Conservation (phyloP, 2,329 filamentous ascomycete species). For the Tolypocladium pustulatum region DNA sequence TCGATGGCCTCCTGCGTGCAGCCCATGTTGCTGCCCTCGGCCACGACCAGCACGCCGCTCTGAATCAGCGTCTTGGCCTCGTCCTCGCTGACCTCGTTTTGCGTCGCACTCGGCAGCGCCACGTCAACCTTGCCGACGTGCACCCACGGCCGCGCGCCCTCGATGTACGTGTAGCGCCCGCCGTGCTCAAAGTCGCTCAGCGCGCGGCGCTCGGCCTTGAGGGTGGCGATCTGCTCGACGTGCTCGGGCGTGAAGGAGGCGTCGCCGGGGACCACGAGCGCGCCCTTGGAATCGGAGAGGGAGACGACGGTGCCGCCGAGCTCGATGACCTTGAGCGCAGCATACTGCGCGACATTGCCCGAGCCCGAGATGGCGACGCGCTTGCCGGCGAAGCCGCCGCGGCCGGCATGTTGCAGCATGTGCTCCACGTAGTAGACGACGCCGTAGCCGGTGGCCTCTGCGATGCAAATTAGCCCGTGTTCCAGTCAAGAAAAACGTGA, state of each 20-base stretch:
- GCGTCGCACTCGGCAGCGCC: conserved; percentile 84
- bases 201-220: conserved; percentile 81
- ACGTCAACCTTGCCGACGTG: conserved; percentile 86
- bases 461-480: conserved; percentile 2
- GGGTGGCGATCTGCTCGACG: conserved; percentile 64
- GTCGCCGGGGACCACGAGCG: conserved; percentile 63
- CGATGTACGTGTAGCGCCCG: conserved; percentile 73
- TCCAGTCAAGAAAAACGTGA: neutral
- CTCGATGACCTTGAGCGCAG: conserved; percentile 91
- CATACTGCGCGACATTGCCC: conserved; percentile 96
- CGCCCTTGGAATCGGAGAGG: conserved; percentile 84
- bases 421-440: conserved; percentile 93
- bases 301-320: conserved; percentile 88
- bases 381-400: conserved; percentile 82
- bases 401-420: conserved; percentile 88
- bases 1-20: conserved; percentile 94
- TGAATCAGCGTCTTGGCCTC: conserved; percentile 77
- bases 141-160: conserved; percentile 80
- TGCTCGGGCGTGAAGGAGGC: conserved; percentile 66
- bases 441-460: conserved; percentile 91
- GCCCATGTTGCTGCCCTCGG: conserved; percentile 98
- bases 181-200: conserved; percentile 60
- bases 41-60: conserved; percentile 72
- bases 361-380: conserved; percentile 92
- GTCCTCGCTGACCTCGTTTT: conserved; percentile 92